Base-by-base conservation (phyloP, 768 basidiomycete species). In the Mycena maculata region DNA sequence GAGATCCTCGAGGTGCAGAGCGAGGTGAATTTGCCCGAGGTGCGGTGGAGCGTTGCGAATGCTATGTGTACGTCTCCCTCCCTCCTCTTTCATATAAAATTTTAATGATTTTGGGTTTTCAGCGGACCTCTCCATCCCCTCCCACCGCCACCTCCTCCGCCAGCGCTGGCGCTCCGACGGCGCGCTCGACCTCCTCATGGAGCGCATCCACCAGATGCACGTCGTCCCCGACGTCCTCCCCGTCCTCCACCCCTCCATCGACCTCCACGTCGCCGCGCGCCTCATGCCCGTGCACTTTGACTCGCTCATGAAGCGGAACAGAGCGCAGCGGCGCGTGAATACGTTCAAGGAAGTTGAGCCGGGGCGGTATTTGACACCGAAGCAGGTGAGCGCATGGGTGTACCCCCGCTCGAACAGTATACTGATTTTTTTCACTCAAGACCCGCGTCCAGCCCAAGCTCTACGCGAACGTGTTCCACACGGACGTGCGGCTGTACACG, bases 181-280 rank as follows among this genome's bases (percentile, higher is more conserved):
- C 2, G 85, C 85, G 30, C 82, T 98, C 38, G 96, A 98, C 75
- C 81, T 95, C 39, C 81, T 98, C 76, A 98, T 98, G 95, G 93
- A 98, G 75, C 92, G 96, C 74, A 74, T 99, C 48, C 85, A 94
- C 71, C 93, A 96, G 80, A 95, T 98, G 94, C 81, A 90, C 54
- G 90, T 99, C 63, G 84, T 98, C 2, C 96, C 97, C 0, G 97
- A 99, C 74, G 80, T 96, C 13, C 76, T 98, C 20, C 88, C 93
- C 1, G 81, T 81, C 39, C 75, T 97, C 10, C 87, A 85, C 55
- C 94, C 95, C 0, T 86, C 88, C 20, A 73, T 94, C 39, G 94
- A 97, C 74, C 80, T 98, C 15, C 89, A 87, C 27, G 78, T 96
- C 55, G 84, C 85, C 23, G 87, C 80, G 3, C 77, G 72, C 20